A percentile compares a stretch with the other conserved stretches of the same genome.
Conservation (phyloP, 2,329 filamentous ascomycete genomes). For the Apiospora hydei region DNA sequence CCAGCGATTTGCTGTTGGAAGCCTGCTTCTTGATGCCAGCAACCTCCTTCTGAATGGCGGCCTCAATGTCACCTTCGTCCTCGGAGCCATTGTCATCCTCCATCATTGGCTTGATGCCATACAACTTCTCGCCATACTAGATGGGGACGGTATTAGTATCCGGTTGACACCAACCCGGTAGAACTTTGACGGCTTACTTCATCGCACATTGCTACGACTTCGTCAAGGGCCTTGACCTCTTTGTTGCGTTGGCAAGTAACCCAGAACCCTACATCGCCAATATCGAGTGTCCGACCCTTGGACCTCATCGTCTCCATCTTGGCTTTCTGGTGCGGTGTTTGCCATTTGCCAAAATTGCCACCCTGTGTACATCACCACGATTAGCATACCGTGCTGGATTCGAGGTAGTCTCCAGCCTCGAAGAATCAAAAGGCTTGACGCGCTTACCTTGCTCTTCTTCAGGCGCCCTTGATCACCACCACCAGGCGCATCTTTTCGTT, state of each 20-base stretch:
- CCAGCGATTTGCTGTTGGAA: not conserved
- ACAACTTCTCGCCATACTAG: constrained; percentile 71
- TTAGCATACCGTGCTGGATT: constrained; percentile 22
- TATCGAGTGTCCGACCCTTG: constrained; percentile 60
- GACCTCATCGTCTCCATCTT: constrained; percentile 51
- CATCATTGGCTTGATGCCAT: constrained; percentile 54
- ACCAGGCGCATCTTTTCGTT: constrained; percentile 45
- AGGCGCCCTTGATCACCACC: constrained; percentile 34
- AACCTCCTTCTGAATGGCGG: constrained; percentile 76
- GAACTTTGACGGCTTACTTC: constrained; percentile 58
- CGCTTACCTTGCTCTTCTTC: constrained; percentile 48
- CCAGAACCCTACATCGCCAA: constrained; percentile 79
- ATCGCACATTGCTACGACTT: constrained; percentile 71
- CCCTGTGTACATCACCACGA: constrained; percentile 44
- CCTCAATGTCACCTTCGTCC: constrained; percentile 71
- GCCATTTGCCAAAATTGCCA: constrained; percentile 65
- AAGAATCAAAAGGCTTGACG: not conserved
- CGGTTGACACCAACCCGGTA: not conserved
- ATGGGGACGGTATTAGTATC: constrained; percentile 28
- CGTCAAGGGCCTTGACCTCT: constrained; percentile 72
- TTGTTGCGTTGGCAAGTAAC: constrained; percentile 77
- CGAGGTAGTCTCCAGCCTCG: not conserved
- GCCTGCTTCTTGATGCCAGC: constrained; percentile 58
- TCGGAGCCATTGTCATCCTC: constrained; percentile 46
- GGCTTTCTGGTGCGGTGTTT: constrained; percentile 64